phyloP scores from a whole-genome alignment of 805 yeast genomes.

The Metschnikowia baotianmanensis region DNA sequence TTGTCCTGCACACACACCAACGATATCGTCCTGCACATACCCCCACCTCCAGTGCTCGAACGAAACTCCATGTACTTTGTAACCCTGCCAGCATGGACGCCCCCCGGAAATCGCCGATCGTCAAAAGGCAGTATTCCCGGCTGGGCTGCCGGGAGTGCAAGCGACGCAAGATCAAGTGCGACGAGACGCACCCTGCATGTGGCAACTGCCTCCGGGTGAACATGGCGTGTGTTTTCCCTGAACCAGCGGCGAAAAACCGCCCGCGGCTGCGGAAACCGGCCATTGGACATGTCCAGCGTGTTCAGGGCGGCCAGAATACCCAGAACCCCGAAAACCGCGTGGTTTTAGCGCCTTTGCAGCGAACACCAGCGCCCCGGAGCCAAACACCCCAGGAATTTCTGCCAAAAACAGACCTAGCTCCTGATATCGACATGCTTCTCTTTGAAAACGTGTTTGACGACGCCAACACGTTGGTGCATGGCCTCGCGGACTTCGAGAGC shows the following conservation, averaged over 20 bases:
- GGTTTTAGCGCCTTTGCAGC: too few relatives aligned
- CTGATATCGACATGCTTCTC: constrained; percentile 15
- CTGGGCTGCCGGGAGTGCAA: constrained; percentile 22
- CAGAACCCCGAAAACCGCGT: too few relatives aligned
- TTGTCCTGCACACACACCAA: too few relatives aligned
- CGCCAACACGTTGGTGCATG: constrained; percentile 19
- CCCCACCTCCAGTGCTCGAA: too few relatives aligned
- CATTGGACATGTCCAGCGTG: too few relatives aligned
- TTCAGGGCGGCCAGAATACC: too few relatives aligned
- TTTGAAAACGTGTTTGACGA: constrained; percentile 21
- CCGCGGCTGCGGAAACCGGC: constrained; percentile 8
- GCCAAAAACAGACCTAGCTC: background rate
- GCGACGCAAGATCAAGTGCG: constrained; percentile 22
- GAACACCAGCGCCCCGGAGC: too few relatives aligned
- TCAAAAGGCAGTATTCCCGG: constrained; percentile 20
- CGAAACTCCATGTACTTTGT: background rate
- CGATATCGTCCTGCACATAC: too few relatives aligned
- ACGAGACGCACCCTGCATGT: constrained; percentile 20
- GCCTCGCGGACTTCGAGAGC: constrained; percentile 19
- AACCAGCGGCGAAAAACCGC: constrained; percentile 10
- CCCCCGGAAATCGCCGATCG: constrained; percentile 7
- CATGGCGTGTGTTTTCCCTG: constrained; percentile 15
- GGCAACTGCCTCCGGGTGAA: constrained; percentile 17
- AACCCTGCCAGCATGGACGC: constrained; percentile 8
- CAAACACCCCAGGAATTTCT: background rate